phyloP scores from a whole-genome alignment of 2,329 filamentous ascomycete species.

The Fusarium sp. region DNA sequence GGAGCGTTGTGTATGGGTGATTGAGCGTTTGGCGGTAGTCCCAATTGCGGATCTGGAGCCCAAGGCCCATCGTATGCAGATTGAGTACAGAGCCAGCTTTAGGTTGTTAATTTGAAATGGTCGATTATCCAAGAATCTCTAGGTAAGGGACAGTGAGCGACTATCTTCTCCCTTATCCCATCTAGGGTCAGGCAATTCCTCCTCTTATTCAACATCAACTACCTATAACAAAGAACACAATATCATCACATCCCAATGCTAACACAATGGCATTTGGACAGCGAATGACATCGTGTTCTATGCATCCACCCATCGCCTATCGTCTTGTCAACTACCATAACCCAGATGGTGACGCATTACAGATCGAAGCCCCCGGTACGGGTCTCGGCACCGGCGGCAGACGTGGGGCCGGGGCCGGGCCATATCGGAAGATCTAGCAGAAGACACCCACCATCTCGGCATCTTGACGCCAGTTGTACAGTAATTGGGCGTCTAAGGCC shows the following conservation, averaged over 20 bases:
- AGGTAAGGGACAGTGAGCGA: not conserved
- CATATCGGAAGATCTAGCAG: no score
- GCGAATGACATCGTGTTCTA: not conserved
- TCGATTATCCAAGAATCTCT: not conserved
- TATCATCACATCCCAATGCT: no score
- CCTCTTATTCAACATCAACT: no score
- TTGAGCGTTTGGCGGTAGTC: no score
- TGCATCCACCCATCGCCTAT: not conserved
- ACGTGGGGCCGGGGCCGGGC: no score
- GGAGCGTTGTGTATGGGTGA: not conserved
- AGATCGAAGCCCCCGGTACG: no score
- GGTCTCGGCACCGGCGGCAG: no score
- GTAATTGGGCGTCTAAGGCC: not conserved
- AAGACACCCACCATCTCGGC: not conserved
- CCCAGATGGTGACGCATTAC: not conserved
- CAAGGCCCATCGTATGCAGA: not conserved
- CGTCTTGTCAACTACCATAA: not conserved
- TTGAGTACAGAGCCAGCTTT: not conserved
- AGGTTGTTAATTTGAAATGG: not conserved
- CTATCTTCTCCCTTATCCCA: no score
- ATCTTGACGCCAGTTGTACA: not conserved
- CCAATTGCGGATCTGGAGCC: not conserved
- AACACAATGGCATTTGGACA: not conserved
- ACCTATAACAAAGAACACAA: no score
- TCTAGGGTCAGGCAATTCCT: no score